These are phyloP conservation scores for Aspergillus biplanus DNA, from an alignment of 495 filamentous ascomycete genomes.

Conservation along the genomic window DNA sequence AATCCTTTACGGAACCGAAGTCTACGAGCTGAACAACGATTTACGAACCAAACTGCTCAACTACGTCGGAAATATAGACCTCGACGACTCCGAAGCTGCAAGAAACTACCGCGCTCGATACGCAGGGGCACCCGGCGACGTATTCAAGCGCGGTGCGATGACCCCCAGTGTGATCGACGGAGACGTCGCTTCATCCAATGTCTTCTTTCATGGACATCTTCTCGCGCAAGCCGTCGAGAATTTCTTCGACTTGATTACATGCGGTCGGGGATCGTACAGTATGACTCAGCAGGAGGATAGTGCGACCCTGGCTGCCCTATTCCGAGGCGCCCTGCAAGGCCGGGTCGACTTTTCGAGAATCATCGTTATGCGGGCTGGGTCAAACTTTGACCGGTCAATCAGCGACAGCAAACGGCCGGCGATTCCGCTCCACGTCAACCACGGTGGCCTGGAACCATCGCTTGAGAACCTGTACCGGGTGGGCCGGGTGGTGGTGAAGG, in stretches of 20 bases:
- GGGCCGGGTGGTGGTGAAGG: constrained; percentile 67
- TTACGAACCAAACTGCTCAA: constrained; percentile 59
- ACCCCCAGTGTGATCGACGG: constrained; percentile 64
- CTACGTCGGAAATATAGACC: constrained; percentile 57
- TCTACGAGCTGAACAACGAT: constrained; percentile 70
- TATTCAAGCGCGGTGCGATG: constrained; percentile 56
- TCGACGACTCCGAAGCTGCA: constrained; percentile 58
- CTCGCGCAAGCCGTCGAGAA: constrained; percentile 68
- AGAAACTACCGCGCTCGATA: constrained; percentile 65
- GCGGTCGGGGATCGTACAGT: constrained; percentile 70
- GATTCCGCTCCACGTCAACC: constrained; percentile 61
- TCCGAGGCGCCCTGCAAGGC: constrained; percentile 58
- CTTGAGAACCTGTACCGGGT: constrained; percentile 69
- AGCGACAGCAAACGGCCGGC: constrained; percentile 54
- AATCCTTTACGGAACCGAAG: constrained; percentile 74
- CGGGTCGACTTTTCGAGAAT: constrained; percentile 69
- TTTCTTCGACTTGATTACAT: constrained; percentile 65
- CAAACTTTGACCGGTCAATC: constrained; percentile 73
- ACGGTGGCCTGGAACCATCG: constrained; percentile 61
- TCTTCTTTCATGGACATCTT: constrained; percentile 68
- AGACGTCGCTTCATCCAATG: constrained; percentile 71
- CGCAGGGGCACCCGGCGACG: constrained; percentile 30
- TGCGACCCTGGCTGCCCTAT: constrained; percentile 67
- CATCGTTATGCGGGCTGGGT: constrained; percentile 74
- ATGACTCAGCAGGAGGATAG: constrained; percentile 77